Evolutionary conservation across 352 stramenopile genomes (phyloP).

Genomic region (Aphanomyces astaci): DNA sequence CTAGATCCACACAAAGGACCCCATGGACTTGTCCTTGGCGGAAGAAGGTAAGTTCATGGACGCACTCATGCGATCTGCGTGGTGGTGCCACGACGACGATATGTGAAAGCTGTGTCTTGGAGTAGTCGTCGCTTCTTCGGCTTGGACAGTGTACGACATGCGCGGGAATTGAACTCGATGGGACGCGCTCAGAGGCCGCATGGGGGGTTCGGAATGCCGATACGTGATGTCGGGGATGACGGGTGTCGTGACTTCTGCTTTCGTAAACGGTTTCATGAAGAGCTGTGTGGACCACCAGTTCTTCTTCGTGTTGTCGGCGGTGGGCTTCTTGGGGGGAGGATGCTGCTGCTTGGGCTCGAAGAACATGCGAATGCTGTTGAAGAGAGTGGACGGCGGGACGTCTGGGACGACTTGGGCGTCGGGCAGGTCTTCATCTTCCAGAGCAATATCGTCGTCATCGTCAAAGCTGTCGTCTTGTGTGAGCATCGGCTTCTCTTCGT

Average conservation of each 20-base stretch:
- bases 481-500: not conserved
- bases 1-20: slow-evolving; percentile 12
- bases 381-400: not conserved
- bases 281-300: slow-evolving; percentile 23
- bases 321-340: slow-evolving; percentile 2
- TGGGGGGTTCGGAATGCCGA: slow-evolving; percentile 1
- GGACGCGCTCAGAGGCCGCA: slow-evolving; percentile 12
- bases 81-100: slow-evolving; percentile 20
- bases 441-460: not conserved
- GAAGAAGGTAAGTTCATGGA: not conserved
- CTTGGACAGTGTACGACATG: slow-evolving; percentile 17
- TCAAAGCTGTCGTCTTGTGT: not conserved
- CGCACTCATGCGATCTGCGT: slow-evolving; percentile 20
- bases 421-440: not conserved
- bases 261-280: not conserved
- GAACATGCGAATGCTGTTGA: not conserved
- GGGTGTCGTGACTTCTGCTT: not conserved
- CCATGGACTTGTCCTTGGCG: not conserved
- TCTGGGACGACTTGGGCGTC: not conserved
- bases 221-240: not conserved
- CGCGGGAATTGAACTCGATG: slow-evolving; percentile 14
- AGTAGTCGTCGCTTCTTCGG: not conserved
- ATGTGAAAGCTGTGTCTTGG: slow-evolving; percentile 14
- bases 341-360: slow-evolving; percentile 3
- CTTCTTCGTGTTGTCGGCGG: not conserved